Evolutionary conservation across 179 eudicot genomes (phyloP).

Genomic region (Camellia oleifera): DNA sequence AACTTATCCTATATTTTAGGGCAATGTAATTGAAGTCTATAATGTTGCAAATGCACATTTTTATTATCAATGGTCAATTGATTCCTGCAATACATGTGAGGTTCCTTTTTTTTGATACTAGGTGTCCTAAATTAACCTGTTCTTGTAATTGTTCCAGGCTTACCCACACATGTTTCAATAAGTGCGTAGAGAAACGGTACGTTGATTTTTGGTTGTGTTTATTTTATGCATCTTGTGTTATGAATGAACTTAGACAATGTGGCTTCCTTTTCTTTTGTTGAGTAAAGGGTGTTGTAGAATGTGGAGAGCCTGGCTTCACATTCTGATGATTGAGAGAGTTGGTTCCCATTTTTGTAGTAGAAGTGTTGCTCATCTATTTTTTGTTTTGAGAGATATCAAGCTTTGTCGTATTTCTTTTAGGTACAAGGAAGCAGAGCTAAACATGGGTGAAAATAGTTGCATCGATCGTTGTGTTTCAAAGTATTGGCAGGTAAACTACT

Average conservation of each 20-base stretch:
- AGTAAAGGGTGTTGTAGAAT: neutral
- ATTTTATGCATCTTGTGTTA: neutral
- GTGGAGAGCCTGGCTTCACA: neutral
- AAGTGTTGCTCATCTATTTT: neutral
- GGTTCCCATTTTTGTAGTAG: neutral
- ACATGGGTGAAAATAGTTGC: constrained; percentile 95
- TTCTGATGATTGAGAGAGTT: neutral
- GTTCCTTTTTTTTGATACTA: neutral
- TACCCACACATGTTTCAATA: constrained; percentile 82
- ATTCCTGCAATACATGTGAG: neutral
- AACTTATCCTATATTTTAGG: neutral
- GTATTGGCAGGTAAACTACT: constrained; percentile 77
- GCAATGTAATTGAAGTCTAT: neutral
- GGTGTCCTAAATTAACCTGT: neutral
- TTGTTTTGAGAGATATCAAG: neutral
- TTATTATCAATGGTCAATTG: neutral
- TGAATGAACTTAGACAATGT: neutral
- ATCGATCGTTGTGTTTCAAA: constrained; percentile 94
- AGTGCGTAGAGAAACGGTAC: constrained; percentile 81
- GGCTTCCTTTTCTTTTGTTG: neutral
- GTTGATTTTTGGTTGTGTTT: neutral
- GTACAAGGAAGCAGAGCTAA: constrained; percentile 87
- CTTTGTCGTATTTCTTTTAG: constrained; percentile 28
- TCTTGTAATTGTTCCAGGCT: constrained; percentile 56
- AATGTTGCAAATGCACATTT: neutral